phyloP scores from a whole-genome alignment of 768 basidiomycete genomes.

The Hemileccinum impolitum region DNA sequence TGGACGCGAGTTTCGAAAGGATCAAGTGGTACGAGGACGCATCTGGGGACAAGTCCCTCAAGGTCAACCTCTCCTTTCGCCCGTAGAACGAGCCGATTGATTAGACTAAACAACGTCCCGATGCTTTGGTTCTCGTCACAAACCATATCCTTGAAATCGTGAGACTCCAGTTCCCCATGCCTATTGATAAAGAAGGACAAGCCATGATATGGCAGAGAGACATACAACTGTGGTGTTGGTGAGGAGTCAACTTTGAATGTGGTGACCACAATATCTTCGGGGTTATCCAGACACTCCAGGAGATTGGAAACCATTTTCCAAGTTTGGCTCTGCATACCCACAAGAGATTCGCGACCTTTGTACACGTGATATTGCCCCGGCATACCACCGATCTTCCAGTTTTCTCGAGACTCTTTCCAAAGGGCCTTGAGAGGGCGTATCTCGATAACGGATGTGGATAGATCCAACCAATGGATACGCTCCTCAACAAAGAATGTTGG shows the following conservation, averaged over 20 bases:
- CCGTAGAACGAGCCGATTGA: conserved; percentile 31
- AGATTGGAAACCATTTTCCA: conserved; percentile 18
- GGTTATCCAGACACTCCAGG: too few species aligned
- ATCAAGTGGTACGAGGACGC: conserved; percentile 12
- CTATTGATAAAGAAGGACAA: conserved; percentile 36
- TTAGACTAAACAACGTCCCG: conserved; percentile 42
- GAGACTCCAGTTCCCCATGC: conserved; percentile 31
- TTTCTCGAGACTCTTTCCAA: conserved; percentile 16
- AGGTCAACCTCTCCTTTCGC: not conserved
- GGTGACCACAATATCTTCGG: conserved; percentile 14
- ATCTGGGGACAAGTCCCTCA: not conserved
- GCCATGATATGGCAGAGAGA: conserved; percentile 34
- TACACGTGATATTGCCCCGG: not conserved
- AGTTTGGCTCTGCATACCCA: conserved; percentile 20
- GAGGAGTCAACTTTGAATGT: not conserved
- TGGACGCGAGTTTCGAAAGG: too few species aligned
- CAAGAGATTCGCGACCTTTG: conserved; percentile 6
- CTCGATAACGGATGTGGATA: conserved; percentile 15
- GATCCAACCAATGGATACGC: conserved; percentile 26
- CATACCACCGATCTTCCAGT: conserved; percentile 20
- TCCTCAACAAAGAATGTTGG: conserved; percentile 14
- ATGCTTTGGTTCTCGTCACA: conserved; percentile 36
- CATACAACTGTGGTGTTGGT: not conserved
- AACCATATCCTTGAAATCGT: conserved; percentile 36
- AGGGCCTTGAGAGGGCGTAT: conserved; percentile 14